Evolutionary conservation across 2,329 filamentous ascomycete species (phyloP).

Genomic region (Magnaporthiopsis rhizophila): DNA sequence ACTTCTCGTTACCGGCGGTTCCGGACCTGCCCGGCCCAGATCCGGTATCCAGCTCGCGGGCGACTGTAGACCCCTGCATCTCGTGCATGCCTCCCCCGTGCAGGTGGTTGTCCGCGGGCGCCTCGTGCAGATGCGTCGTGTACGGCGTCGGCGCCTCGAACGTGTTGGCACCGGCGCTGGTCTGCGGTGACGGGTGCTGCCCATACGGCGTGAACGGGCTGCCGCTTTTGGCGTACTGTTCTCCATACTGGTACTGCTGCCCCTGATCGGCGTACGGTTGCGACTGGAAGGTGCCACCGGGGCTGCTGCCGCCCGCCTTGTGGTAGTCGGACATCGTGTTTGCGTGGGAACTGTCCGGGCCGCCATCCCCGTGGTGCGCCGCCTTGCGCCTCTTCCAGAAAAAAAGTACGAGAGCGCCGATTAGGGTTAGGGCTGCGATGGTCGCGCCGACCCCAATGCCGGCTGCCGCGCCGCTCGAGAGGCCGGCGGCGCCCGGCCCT

Average conservation of each 20-base stretch:
- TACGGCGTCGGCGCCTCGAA: not conserved
- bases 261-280: not conserved
- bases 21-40: not conserved
- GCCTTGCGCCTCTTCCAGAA: constrained; percentile 20
- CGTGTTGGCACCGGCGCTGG: not conserved
- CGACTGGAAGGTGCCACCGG: not conserved
- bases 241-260: no score
- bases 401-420: constrained; percentile 19
- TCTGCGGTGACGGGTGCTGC: not conserved
- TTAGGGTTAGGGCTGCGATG: constrained; percentile 24
- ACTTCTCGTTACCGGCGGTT: not conserved
- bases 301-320: not conserved
- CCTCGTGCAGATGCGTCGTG: not conserved
- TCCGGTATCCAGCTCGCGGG: not conserved
- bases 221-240: not conserved
- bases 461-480: constrained; percentile 26
- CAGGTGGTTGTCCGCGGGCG: not conserved
- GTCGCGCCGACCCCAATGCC: constrained; percentile 27
- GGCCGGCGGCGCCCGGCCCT: constrained; percentile 8
- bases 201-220: not conserved
- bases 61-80: not conserved
- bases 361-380: constrained; percentile 5
- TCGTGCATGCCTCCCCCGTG: not conserved
- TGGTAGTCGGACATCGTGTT: not conserved
- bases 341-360: not conserved